Evolutionary conservation across 176 grass and related monocot species (phyloP).

Genomic region (Alloteropsis semialata): DNA sequence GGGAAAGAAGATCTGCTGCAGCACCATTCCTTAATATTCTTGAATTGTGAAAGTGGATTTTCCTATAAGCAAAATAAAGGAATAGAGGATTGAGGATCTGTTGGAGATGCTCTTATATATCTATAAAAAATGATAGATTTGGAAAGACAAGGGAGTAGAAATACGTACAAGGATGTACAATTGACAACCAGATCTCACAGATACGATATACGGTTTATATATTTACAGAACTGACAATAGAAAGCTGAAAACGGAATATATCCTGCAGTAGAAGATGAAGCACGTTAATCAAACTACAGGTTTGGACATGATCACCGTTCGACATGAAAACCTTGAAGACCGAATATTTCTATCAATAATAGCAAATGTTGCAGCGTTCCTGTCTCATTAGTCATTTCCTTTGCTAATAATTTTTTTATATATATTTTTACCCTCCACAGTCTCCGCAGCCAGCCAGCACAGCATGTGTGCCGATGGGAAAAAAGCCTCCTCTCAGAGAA

Average conservation of each 20-base stretch:
- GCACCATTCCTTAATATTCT: too few species aligned
- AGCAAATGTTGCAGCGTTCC: slow-evolving; percentile 19
- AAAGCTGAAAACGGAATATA: background rate
- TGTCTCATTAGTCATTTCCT: background rate
- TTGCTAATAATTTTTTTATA: background rate
- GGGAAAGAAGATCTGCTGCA: too few species aligned
- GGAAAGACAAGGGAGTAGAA: too few species aligned
- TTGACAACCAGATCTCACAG: background rate
- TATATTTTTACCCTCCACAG: background rate
- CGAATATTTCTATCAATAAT: slow-evolving; percentile 24
- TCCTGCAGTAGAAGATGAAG: background rate
- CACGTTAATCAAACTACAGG: background rate
- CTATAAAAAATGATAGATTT: too few species aligned
- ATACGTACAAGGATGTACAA: background rate
- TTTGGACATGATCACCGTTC: background rate
- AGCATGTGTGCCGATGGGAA: slow-evolving; percentile 10
- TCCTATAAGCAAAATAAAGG: too few species aligned
- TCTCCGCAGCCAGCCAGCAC: slow-evolving; percentile 17
- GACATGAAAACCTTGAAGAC: background rate
- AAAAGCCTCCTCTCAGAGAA: slow-evolving; percentile 29
- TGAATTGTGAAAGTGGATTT: too few species aligned
- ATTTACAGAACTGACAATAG: background rate
- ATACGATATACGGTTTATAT: background rate
- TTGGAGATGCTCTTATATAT: too few species aligned
- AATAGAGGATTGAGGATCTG: too few species aligned